Conservation (phyloP, 345 rosid genomes). For the Durio zibethinus region DNA sequence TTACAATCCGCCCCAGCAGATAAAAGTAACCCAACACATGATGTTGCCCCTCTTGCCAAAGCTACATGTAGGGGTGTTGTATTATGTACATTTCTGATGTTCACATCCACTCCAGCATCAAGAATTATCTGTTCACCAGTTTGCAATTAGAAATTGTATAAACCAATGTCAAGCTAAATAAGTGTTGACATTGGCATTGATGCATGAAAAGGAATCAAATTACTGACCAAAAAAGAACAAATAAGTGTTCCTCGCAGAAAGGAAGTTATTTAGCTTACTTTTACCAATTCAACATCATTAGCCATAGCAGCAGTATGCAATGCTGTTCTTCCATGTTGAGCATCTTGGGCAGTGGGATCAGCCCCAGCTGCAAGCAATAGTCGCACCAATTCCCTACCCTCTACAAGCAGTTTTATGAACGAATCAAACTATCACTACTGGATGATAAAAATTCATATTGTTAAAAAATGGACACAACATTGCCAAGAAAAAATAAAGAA, state of each 20-base stretch:
- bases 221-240: background rate
- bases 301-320: conserved; percentile 92
- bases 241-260: background rate
- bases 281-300: conserved; percentile 83
- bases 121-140: conserved; percentile 67
- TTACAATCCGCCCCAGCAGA: conserved; percentile 85
- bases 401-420: conserved; percentile 41
- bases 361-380: conserved; percentile 92
- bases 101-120: conserved; percentile 91
- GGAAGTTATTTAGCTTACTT: conserved; percentile 42
- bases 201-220: background rate
- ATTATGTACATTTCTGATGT: conserved; percentile 77
- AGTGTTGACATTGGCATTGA: background rate
- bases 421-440: background rate
- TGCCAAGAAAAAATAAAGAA: background rate
- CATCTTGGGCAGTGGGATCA: conserved; percentile 82
- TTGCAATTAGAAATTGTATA: conserved; percentile 19
- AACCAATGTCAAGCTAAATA: conserved; percentile 3
- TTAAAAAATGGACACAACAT: background rate
- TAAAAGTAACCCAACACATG: conserved; percentile 85
- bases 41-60: conserved; percentile 83
- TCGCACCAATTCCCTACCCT: conserved; percentile 87
- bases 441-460: background rate
- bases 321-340: conserved; percentile 82
- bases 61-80: conserved; percentile 95